Percentiles rank a stretch among this genome's conserved stretches.
phyloP scores from a whole-genome alignment of 805 yeast species.

The Candida succiphila region DNA sequence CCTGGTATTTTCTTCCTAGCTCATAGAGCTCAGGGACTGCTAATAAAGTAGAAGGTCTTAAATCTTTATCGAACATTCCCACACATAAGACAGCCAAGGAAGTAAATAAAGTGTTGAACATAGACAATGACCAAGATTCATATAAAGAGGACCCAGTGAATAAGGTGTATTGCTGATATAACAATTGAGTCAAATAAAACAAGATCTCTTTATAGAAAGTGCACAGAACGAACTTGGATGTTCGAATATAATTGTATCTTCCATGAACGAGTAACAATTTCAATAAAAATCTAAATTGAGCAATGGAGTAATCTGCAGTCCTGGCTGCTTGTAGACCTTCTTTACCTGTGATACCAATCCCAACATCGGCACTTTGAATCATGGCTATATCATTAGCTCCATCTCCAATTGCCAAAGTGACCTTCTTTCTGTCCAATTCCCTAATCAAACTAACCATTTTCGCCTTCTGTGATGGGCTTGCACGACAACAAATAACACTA shows the following conservation, averaged over 20 bases:
- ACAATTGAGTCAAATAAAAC: constrained; percentile 81
- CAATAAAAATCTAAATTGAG: constrained; percentile 78
- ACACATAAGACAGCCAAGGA: constrained; percentile 83
- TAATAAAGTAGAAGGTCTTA: constrained; percentile 76
- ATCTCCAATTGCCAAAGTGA: constrained; percentile 94
- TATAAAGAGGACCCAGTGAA: constrained; percentile 90
- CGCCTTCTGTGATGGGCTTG: constrained; percentile 96
- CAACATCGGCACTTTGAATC: constrained; percentile 98
- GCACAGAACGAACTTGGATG: constrained; percentile 83
- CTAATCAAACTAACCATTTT: constrained; percentile 78
- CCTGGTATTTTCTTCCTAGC: constrained; percentile 63
- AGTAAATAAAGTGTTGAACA: constrained; percentile 95
- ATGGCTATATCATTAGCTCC: constrained; percentile 99
- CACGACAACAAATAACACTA: constrained; percentile 91
- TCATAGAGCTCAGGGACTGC: constrained; percentile 88
- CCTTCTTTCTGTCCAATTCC: constrained; percentile 51
- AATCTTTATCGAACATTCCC: constrained; percentile 93
- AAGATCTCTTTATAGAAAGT: constrained; percentile 92
- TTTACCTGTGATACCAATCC: constrained; percentile 93
- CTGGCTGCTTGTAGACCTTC: constrained; percentile 97
- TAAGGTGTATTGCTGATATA: constrained; percentile 77
- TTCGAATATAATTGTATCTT: constrained; percentile 85
- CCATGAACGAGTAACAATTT: constrained; percentile 91
- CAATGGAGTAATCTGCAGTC: constrained; percentile 89
- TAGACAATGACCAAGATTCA: constrained; percentile 93